Evolutionary conservation across 495 filamentous ascomycete genomes (phyloP), one percentile per base, ranked within the genome.

Genomic region (Hyphodiscus hymeniophilus): DNA sequence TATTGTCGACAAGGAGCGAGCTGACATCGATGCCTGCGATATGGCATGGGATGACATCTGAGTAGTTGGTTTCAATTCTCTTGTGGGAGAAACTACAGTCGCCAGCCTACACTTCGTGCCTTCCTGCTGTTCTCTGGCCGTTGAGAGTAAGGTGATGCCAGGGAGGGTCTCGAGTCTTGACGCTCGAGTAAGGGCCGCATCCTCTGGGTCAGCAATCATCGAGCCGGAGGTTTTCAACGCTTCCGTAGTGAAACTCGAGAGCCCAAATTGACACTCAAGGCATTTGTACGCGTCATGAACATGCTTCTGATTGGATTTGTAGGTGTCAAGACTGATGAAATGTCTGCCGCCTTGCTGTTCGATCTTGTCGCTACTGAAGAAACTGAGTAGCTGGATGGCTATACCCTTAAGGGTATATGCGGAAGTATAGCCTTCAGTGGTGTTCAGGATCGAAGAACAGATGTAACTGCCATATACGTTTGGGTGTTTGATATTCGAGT

Each of bases 341-440:
- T 42, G 13, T 7, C 26, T 40, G 31, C 54, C 54, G 21, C 47
- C 41, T 7, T 60, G 57, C 42, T 75, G 69, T 44, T 74, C 71
- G 15, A 75, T 30, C 35, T 47, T 60, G 52, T 74, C 69, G 50
- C 75, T 72, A 52, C 71, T 66, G 65, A 82, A 72, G 68, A 83
- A 76, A 65, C 73, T 80, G 56, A 82, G 68, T 32, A 76, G 56
- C 57, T 80, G 72, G 46, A 76, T 69, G 36, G 61, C 60, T 48
- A 73, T 70, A 20, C 67, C 64, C 52, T 70, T 72, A 23, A 74
- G 63, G 1, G 72, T 74, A 42, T 74, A 76, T 20, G 73, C 73
- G 3, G 66, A 67, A 1, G 71, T 74, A 38, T 71, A 68, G 2
- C 64, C 69, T 28, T 69, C 61, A 2, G 15, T 42, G 0, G 43